Conservation (phyloP, 192 early-diverging fungal species). For the Backusella mclennaniae region DNA sequence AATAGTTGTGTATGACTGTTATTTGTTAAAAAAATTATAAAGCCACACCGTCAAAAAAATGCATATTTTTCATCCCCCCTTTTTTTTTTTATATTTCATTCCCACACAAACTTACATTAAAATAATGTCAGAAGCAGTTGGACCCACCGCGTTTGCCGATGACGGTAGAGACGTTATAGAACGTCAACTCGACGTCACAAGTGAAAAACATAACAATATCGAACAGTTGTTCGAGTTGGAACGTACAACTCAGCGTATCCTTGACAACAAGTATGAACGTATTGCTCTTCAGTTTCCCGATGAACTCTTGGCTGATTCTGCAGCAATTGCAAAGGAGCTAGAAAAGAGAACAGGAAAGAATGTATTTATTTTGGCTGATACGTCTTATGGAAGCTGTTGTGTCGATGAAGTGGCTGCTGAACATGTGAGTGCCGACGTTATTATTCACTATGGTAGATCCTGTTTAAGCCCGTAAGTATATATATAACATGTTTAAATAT, state of each 20-base stretch:
- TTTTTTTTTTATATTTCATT: not conserved
- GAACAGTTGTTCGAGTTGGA: slow-evolving; percentile 60
- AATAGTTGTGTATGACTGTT: too few species aligned
- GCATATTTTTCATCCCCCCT: not conserved
- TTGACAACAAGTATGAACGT: slow-evolving; percentile 43
- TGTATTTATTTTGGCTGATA: slow-evolving; percentile 89
- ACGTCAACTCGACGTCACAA: slow-evolving; percentile 42
- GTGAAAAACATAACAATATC: slow-evolving; percentile 39
- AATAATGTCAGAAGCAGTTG: slow-evolving; percentile 25
- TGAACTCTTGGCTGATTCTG: slow-evolving; percentile 70
- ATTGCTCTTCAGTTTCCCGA: slow-evolving; percentile 96
- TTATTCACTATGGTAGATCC: slow-evolving; percentile 94
- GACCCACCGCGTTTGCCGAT: slow-evolving; percentile 62
- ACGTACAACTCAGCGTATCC: slow-evolving; percentile 55
- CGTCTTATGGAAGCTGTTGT: slow-evolving; percentile 97
- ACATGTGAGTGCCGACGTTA: slow-evolving; percentile 81
- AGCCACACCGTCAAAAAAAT: not conserved
- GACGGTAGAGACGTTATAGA: slow-evolving; percentile 68
- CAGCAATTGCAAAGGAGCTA: slow-evolving; percentile 58
- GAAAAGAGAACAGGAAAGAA: slow-evolving; percentile 42
- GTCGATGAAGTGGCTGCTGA: slow-evolving; percentile 96
- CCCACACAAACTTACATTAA: not conserved
- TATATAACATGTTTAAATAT: not conserved
- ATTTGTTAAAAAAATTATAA: not conserved
- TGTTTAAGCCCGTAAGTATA: slow-evolving; percentile 77